Evolutionary conservation across 805 yeast species (phyloP).

Genomic region (Lipomyces anomalus): DNA sequence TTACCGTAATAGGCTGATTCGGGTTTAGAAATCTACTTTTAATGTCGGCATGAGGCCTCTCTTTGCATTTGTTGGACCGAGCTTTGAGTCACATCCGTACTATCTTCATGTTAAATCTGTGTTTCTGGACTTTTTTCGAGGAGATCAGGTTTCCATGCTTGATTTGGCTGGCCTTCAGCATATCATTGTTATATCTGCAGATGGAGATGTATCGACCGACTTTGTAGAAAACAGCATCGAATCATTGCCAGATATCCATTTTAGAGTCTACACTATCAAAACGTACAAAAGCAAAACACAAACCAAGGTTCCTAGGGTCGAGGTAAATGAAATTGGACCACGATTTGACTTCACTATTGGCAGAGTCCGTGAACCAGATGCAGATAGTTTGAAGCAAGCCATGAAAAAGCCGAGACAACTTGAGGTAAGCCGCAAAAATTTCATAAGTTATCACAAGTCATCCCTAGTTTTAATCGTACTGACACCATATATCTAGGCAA

Average conservation of each 20-base stretch:
- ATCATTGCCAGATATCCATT: conserved; percentile 67
- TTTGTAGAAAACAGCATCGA: conserved; percentile 16
- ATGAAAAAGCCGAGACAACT: conserved; percentile 71
- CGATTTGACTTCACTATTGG: conserved; percentile 90
- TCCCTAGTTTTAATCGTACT: too few relatives aligned
- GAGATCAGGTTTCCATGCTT: conserved; percentile 47
- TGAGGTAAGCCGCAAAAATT: too few relatives aligned
- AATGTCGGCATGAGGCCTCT: conserved; percentile 88
- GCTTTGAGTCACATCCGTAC: conserved; percentile 83
- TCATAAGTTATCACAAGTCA: too few relatives aligned
- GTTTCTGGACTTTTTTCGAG: conserved; percentile 81
- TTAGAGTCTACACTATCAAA: conserved; percentile 84
- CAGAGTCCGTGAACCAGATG: conserved; percentile 70
- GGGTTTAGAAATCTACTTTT: conserved; percentile 46
- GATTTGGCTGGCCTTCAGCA: conserved; percentile 95
- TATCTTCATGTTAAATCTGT: conserved; percentile 80
- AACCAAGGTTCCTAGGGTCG: conserved; percentile 89
- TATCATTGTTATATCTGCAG: conserved; percentile 72
- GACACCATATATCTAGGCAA: too few relatives aligned
- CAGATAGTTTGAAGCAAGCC: conserved; percentile 91
- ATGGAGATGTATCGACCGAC: conserved; percentile 41
- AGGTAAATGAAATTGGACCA: conserved; percentile 92
- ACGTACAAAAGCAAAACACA: conserved; percentile 62
- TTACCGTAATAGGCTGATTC: neutral
- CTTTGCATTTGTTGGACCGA: conserved; percentile 88